Conservation (phyloP, 2,329 filamentous ascomycete species). For the Lecanicillium sp. region DNA sequence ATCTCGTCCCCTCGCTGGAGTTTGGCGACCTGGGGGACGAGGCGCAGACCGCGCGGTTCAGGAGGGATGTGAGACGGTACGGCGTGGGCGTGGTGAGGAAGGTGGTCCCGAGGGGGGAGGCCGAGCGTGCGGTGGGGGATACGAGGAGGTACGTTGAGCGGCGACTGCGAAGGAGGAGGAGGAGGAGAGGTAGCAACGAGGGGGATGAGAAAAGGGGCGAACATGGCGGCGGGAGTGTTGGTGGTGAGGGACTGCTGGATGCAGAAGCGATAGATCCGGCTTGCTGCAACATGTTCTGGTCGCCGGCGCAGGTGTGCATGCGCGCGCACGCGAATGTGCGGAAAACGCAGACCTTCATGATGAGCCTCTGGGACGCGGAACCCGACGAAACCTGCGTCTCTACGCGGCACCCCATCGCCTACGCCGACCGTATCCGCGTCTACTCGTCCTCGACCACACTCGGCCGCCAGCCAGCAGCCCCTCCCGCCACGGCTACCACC, state of each 20-base stretch:
- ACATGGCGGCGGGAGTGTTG: not conserved
- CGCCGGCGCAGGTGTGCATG: slow-evolving; percentile 61
- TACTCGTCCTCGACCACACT: slow-evolving; percentile 33
- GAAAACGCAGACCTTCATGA: slow-evolving; percentile 58
- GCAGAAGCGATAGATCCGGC: slow-evolving; percentile 43
- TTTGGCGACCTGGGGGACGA: slow-evolving; percentile 44
- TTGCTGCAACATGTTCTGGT: slow-evolving; percentile 71
- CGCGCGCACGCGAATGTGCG: slow-evolving; percentile 60
- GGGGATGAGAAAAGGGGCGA: not conserved
- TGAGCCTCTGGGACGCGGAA: slow-evolving; percentile 57
- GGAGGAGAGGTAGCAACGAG: no score
- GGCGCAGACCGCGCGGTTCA: slow-evolving; percentile 48
- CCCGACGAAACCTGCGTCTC: slow-evolving; percentile 50
- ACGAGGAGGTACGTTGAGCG: slow-evolving; percentile 50
- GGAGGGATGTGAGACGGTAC: slow-evolving; percentile 51
- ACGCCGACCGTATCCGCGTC: slow-evolving; percentile 64
- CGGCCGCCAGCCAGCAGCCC: no score
- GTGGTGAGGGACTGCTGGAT: not conserved
- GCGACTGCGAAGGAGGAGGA: slow-evolving; percentile 12
- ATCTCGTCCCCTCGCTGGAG: slow-evolving; percentile 51
- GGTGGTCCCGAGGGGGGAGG: slow-evolving; percentile 52
- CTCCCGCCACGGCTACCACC: slow-evolving; percentile 23
- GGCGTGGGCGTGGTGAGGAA: slow-evolving; percentile 61
- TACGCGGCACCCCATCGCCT: slow-evolving; percentile 57
- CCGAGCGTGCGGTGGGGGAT: slow-evolving; percentile 52